Conservation (phyloP, 2,329 filamentous ascomycete species). For the Penicillium sp. region DNA sequence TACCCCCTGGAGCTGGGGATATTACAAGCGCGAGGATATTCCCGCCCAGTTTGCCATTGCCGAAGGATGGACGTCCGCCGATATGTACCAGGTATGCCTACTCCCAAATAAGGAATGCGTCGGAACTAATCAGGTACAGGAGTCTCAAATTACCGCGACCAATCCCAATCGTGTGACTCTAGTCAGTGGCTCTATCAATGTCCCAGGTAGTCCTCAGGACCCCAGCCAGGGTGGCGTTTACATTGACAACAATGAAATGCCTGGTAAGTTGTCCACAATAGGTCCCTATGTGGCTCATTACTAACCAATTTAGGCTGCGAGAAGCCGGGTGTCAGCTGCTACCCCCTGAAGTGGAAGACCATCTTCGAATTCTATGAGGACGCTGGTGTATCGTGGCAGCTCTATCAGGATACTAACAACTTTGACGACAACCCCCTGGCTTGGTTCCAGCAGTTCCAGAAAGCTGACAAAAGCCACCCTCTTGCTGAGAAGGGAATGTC, state of each 20-base stretch:
- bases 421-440: slow-evolving; percentile 61
- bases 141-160: slow-evolving; percentile 57
- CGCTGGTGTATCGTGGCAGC: slow-evolving; percentile 55
- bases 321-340: slow-evolving; percentile 52
- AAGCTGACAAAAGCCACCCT: slow-evolving; percentile 45
- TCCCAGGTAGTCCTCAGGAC: slow-evolving; percentile 51
- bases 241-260: slow-evolving; percentile 57
- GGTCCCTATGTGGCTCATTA: background rate
- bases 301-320: slow-evolving; percentile 45
- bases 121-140: slow-evolving; percentile 32
- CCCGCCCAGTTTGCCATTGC: slow-evolving; percentile 60
- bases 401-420: slow-evolving; percentile 57
- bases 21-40: slow-evolving; percentile 57
- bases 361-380: slow-evolving; percentile 55
- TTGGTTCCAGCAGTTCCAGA: slow-evolving; percentile 59
- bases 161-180: slow-evolving; percentile 59
- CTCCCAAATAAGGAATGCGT: background rate
- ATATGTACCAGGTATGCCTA: slow-evolving; percentile 57
- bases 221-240: slow-evolving; percentile 52
- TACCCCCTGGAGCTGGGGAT: slow-evolving; percentile 58
- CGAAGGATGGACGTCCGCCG: slow-evolving; percentile 59
- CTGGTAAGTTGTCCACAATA: slow-evolving; percentile 35
- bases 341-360: slow-evolving; percentile 60
- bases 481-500: slow-evolving; percentile 54
- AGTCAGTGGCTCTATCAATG: slow-evolving; percentile 58